These are phyloP conservation scores for Teunomyces barrocoloradensis DNA, from an alignment of 805 yeast genomes.

Conservation along the genomic window DNA sequence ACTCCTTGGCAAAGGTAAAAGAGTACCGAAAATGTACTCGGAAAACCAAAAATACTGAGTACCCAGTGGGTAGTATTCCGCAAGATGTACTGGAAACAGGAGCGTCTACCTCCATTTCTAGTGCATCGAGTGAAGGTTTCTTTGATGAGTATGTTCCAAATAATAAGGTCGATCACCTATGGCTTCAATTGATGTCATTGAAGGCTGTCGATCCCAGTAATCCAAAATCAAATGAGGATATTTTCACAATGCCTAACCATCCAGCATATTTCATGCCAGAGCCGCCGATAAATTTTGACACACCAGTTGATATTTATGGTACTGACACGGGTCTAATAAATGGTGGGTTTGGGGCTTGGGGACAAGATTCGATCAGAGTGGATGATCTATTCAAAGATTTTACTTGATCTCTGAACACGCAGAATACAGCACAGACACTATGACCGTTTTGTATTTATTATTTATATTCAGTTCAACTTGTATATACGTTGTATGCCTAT, in stretches of 20 bases:
- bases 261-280: background rate
- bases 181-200: slow-evolving; percentile 11
- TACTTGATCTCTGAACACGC: background rate
- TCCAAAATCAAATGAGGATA: background rate
- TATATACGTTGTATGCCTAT: background rate
- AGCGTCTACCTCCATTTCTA: background rate
- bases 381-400: slow-evolving; percentile 10
- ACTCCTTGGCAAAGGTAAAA: slow-evolving; percentile 15
- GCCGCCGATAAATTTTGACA: background rate
- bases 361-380: slow-evolving; percentile 1
- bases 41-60: background rate
- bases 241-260: background rate
- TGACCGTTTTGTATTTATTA: background rate
- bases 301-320: background rate
- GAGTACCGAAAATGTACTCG: background rate
- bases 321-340: background rate
- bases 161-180: slow-evolving; percentile 9
- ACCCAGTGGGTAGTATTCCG: too few relatives aligned
- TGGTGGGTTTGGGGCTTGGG: background rate
- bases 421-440: background rate
- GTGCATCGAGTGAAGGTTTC: background rate
- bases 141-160: slow-evolving; percentile 4
- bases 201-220: background rate
- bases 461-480: background rate
- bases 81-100: background rate